Evolutionary conservation across 116 monocot genomes (phyloP), one percentile per base, ranked within the genome.

Genomic region (Papilionanthe hybrid): DNA sequence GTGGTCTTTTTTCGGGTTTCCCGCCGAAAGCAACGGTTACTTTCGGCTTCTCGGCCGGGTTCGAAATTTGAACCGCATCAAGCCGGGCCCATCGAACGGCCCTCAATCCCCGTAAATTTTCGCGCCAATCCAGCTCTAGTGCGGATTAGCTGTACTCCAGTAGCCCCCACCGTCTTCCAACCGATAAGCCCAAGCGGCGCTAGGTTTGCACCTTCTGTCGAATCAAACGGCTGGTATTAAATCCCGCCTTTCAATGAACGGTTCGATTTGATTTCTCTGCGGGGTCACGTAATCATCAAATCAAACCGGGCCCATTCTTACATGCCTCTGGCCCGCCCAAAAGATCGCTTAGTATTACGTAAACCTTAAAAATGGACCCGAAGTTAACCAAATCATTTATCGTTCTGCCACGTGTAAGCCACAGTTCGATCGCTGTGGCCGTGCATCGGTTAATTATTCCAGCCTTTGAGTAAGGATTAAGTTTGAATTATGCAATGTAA

Each of bases 1-100:
- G 44, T 9, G 69, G 69, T 69, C 32, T 69, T 69, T 69, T 32
- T 71, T 71, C 71, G 71, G 71, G 71, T 73, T 73, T 73, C 73
- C 73, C 73, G 73, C 73, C 73, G 44, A 73, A 73, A 73, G 73
- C 73, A 73, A 73, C 73, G 43, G 73, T 73, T 73, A 44, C 73
- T 73, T 73, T 73, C 73, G 44, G 73, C 73, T 22, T 20, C 73
- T 73, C 73, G 20, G 29, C 73, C 73, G 42, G n/a, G 73, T 73
- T 73, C 44, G 73, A 73, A 73, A 73, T 73, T 73, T 73, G 73
- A 73, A 73, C 71, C 73, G 4, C 73, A 25, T 42, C 73, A n/a
- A 1, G 8, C 17, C 44, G 43, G 73, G 73, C 73, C 73, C 73
- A 73, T 73, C 73, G 73, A 22, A 73, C 73, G 73, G 73, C 22